Evolutionary conservation across 345 rosid genomes (phyloP), one percentile per base, ranked within the genome.

Genomic region (Acer negundo): DNA sequence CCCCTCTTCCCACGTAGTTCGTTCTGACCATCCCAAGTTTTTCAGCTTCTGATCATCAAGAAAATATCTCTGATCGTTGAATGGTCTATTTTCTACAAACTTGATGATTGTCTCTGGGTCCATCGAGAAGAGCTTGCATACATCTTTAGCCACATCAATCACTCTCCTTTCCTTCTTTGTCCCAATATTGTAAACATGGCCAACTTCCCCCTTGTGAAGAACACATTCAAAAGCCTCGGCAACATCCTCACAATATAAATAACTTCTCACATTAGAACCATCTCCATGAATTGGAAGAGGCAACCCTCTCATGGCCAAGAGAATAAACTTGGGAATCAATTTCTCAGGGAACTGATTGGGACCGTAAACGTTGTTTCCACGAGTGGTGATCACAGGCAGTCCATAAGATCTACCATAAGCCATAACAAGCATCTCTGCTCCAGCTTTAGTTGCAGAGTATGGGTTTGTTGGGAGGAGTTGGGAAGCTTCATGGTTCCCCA

Each of bases 11-110:
- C 98, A 94, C 38, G 78, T 73, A 38, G 97, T 94, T 69, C 86
- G 82, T 49, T 94, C 98, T 7, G 91, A 81, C 98, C 98, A 94
- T 2, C 98, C 98, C 82, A 94, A 75, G 81, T 68, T 87, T 77
- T 81, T 89, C 84, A 93, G 90, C 89, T 89, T 93, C 87, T 92
- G 82, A 81, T 93, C 98, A 82, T 93, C 98, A n/a, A 93, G 89
- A 71, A 92, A 93, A 84, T 93, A 93, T 87, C 98, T 92, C 86
- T 93, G 98, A 77, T 93, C 98, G 74, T 93, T 93, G 67, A 93
- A 93, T 11, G 93, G 93, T 42, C 93, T 83, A 73, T 90, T 90
- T 24, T 90, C 93, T 6, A 90, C 94, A 40, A 85, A 85, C 85
- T 90, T 79, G 73, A 90, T 90, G 82, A 81, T 81, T 2, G 80